phyloP scores from a whole-genome alignment of 352 stramenopile species.

The Phytophthora pinifolia region DNA sequence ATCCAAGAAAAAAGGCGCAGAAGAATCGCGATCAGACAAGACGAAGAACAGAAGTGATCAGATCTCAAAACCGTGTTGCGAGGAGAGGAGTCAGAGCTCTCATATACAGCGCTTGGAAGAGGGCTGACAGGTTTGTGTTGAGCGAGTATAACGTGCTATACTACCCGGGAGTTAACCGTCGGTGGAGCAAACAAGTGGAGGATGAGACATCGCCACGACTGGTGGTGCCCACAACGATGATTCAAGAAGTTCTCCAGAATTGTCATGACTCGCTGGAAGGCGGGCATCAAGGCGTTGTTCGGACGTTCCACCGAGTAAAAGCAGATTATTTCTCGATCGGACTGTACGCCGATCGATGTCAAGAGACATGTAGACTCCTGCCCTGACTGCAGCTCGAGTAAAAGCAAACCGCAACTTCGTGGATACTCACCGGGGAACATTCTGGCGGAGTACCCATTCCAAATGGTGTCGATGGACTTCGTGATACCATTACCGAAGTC shows the following conservation, averaged over 20 bases:
- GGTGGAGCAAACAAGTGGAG: no score
- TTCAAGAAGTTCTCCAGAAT: constrained; percentile 6
- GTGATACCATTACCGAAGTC: no score
- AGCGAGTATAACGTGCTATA: no score
- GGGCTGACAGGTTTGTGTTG: no score
- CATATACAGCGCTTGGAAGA: constrained; percentile 7
- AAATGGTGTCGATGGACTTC: no score
- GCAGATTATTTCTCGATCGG: constrained; percentile 1
- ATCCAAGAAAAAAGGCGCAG: constrained; percentile 6
- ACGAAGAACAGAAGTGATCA: constrained; percentile 11
- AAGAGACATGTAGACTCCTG: constrained; percentile 1
- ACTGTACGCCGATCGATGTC: constrained; percentile 5
- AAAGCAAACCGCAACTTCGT: background rate
- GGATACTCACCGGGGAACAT: no score
- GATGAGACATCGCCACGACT: no score
- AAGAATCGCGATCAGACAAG: constrained; percentile 7
- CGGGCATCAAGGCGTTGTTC: background rate
- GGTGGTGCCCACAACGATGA: no score
- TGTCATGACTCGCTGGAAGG: constrained; percentile 11
- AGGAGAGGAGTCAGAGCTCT: background rate
- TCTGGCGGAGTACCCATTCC: no score
- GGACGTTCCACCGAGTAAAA: background rate
- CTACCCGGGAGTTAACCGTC: no score
- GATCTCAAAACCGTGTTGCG: constrained; percentile 6
- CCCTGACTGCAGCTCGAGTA: background rate